A percentile compares a stretch with the other conserved stretches of the same genome.
Evolutionary conservation across 805 yeast species (phyloP).

Genomic region (Teunomyces cretensis): DNA sequence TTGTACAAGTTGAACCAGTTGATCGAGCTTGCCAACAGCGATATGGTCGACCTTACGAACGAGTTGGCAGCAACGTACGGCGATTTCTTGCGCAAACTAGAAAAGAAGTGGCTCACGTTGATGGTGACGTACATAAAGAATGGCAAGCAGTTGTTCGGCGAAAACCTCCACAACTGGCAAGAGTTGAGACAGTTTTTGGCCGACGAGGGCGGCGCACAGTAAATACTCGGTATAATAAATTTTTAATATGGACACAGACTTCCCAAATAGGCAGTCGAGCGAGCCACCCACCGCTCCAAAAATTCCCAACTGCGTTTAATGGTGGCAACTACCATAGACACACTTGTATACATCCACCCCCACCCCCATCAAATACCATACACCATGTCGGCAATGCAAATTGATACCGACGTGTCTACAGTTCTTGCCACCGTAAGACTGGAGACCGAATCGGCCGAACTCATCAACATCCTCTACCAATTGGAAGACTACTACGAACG

Average conservation of each 20-base stretch:
- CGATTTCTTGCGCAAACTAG: slow-evolving; percentile 36
- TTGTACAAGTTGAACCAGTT: slow-evolving; percentile 48
- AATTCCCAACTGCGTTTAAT: background rate
- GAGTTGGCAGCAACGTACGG: slow-evolving; percentile 42
- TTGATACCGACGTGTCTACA: slow-evolving; percentile 41
- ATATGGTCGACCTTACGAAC: slow-evolving; percentile 43
- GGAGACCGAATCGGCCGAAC: slow-evolving; percentile 59
- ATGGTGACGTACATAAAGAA: slow-evolving; percentile 38
- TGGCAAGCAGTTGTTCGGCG: slow-evolving; percentile 32
- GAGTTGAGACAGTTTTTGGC: slow-evolving; percentile 26
- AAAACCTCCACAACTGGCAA: slow-evolving; percentile 31
- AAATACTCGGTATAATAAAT: background rate
- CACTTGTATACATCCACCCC: background rate
- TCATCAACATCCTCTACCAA: slow-evolving; percentile 59
- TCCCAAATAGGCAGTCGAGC: slow-evolving; percentile 10
- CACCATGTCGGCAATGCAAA: slow-evolving; percentile 36
- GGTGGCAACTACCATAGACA: background rate
- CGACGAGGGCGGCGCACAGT: background rate
- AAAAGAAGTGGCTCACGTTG: slow-evolving; percentile 40
- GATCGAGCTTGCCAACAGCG: slow-evolving; percentile 41
- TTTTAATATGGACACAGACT: background rate
- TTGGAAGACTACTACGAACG: slow-evolving; percentile 86
- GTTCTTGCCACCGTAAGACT: slow-evolving; percentile 61
- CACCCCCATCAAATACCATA: background rate
- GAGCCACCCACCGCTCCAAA: background rate